phyloP scores from a whole-genome alignment of 768 basidiomycete species.

The Ramaria sp. region DNA sequence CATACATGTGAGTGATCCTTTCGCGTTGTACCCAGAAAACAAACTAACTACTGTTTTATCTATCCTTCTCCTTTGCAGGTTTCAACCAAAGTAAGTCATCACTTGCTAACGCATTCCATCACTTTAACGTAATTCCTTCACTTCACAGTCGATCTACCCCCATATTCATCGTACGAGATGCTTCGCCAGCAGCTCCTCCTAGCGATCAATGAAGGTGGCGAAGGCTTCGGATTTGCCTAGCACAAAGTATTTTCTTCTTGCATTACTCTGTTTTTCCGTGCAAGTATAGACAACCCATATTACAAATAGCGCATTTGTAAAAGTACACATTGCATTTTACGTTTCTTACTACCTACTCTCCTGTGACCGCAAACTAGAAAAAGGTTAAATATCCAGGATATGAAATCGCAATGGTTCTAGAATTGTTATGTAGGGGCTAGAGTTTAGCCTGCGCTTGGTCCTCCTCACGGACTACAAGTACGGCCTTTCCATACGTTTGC shows the following conservation, averaged over 20 bases:
- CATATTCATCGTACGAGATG: conserved; percentile 94
- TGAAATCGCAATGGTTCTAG: too few species aligned
- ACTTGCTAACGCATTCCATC: background rate
- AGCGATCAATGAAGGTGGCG: conserved; percentile 92
- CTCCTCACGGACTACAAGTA: conserved; percentile 55
- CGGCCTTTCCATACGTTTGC: conserved; percentile 88
- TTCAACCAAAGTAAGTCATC: conserved; percentile 62
- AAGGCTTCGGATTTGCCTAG: conserved; percentile 83
- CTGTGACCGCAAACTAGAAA: too few species aligned
- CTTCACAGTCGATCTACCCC: conserved; percentile 62
- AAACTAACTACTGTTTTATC: conserved; percentile 9
- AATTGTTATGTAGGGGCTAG: conserved; percentile 28
- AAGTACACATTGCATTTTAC: background rate
- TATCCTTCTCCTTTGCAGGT: conserved; percentile 31
- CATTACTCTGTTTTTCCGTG: background rate
- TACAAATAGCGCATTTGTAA: conserved; percentile 1
- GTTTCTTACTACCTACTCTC: background rate
- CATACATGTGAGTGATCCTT: conserved; percentile 61
- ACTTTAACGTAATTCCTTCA: conserved; percentile 12
- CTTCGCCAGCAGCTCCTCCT: conserved; percentile 81
- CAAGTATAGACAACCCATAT: background rate
- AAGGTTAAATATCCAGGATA: too few species aligned
- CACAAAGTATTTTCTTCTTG: background rate
- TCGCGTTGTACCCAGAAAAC: conserved; percentile 11
- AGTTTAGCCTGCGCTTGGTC: conserved; percentile 21